phyloP scores from a whole-genome alignment of 2,329 filamentous ascomycete genomes.

The Colletotrichum endophyticum region DNA sequence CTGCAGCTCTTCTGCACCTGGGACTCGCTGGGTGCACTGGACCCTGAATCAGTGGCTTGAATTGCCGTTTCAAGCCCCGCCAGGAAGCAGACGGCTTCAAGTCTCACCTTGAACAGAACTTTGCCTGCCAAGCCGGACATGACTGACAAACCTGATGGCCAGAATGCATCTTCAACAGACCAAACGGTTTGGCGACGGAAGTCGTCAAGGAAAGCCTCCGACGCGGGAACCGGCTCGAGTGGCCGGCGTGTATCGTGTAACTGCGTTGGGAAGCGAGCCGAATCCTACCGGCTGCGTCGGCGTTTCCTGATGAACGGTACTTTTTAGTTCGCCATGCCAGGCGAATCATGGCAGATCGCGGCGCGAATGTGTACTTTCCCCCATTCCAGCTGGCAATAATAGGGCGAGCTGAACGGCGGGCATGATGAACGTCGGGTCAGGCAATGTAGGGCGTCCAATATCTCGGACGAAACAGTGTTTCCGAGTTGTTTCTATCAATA shows the following conservation, averaged over 20 bases:
- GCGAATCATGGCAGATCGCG: neutral
- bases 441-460: neutral
- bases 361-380: neutral
- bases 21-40: neutral
- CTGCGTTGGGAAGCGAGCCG: neutral
- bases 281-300: slow-evolving; percentile 8
- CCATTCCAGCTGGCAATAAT: neutral
- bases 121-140: neutral
- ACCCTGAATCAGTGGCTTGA: neutral
- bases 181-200: neutral
- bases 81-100: neutral
- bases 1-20: neutral
- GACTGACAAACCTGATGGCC: neutral
- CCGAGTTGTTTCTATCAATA: neutral
- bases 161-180: neutral
- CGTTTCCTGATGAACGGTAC: neutral
- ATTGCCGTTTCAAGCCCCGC: neutral
- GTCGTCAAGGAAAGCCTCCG: neutral
- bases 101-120: neutral
- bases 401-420: neutral
- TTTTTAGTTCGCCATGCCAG: neutral
- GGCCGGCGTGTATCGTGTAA: neutral
- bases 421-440: neutral
- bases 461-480: neutral
- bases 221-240: neutral